Base-by-base conservation (phyloP, 306 rosid genomes). In the Lathyrus tuberosus region DNA sequence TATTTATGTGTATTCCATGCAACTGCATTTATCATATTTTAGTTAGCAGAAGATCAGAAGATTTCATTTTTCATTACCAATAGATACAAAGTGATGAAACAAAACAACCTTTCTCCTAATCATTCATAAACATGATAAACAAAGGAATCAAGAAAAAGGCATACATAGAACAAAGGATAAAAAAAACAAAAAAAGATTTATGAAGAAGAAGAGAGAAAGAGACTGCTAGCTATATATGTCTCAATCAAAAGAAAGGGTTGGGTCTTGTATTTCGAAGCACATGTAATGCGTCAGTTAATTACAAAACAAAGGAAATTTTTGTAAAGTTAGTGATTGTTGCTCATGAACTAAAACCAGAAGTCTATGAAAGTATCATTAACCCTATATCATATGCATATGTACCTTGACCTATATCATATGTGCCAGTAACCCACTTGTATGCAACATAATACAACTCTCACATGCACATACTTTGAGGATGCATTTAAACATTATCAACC, bases 221-320 rank as follows among this genome's bases (percentile, higher is more conserved):
- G 78, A 71, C 65, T 30, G 72, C 11, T 57, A 57, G 5, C 38
- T 28, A 30, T 57, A 57, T 41, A 60, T 70, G 84, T 82, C 82
- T 65, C 79, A 49, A 81, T 84, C 80, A 38, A 8, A 14, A 2
- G 65, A 26, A n/a, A 40, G 73, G 7, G 59, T 15, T 28, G 85
- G 10, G 16, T 3, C 20, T 46, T 14, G 77, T 46, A 26, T 75
- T 35, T 35, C 10, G 8, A 24, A 49, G 79, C 96, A 81, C 96
- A 84, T 82, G 91, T 62, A 12, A 86, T 67, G 86, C 61, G 80
- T 67, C 84, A 88, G 84, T 78, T 40, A 64, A 71, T 86, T 78
- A 72, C 86, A 77, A 86, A 82, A 70, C 71, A 63, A 70, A 51
- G 85, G 84, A 80, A 87, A 71, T 63, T 80, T 84, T 69, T 61